Evolutionary conservation across 108 stramenopile species (phyloP), one percentile per base, ranked within the genome.

Genomic region (Nannochloropsis salina): DNA sequence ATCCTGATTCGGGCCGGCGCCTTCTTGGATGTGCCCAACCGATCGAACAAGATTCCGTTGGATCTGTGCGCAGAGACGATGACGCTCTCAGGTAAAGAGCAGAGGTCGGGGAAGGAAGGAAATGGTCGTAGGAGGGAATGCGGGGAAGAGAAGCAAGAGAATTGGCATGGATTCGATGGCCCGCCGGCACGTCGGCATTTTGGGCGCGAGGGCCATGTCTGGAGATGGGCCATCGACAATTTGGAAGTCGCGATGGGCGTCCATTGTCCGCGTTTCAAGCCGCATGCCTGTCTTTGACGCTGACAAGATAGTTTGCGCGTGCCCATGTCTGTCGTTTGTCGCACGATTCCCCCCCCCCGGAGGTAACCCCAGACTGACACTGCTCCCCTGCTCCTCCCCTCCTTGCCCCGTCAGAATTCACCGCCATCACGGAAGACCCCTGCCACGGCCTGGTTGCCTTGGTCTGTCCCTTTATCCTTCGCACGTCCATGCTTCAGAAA

Each of bases 41-140:
- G 61, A 4, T 74, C 61, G 61, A 74, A 74, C 61, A 74, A 74
- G 61, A 74, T 74, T 74, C 61, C 61, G 3, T 74, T 74, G 61
- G 61, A 74, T n/a, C n/a, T 74, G 61, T 74, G 61, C 61, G 61
- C 61, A 74, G 61, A 74, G 61, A 74, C 61, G 20, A 74, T 74
- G 61, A 74, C 61, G 61, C 6, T 74, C 15, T 74, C 61, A 74
- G 61, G 61, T 74, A 74, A 74, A n/a, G 8, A 31, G 31, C 31
- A 31, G 31, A 31, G 31, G 31, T 31, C 31, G 31, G 31, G 31
- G 31, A 31, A 31, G 31, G 31, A 31, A 31, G 31, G 31, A 31
- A 31, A 31, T 31, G 31, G 31, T 31, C 31, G 31, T 31, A 31
- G 31, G 31, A 31, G 31, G 31, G 31, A 31, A 31, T 31, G 31